Base-by-base conservation (phyloP, 371 early-diverging fungal genomes). In the Actinomucor elegans region DNA sequence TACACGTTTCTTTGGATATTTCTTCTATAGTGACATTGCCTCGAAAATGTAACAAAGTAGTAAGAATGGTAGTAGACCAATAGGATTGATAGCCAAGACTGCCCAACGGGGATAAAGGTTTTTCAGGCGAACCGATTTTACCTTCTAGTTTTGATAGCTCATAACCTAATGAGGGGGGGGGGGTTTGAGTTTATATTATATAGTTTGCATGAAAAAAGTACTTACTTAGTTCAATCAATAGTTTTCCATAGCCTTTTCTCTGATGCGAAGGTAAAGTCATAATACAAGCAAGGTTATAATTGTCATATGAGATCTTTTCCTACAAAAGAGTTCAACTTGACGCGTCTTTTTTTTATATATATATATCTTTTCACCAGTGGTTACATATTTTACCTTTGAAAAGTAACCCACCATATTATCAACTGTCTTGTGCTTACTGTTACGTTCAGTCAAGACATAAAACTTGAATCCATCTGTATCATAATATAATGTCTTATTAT, bases 401-500 rank as follows among this genome's bases (percentile, higher is more conserved):
- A 89, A 89, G 52, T 84, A 87, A 0, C 87, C 89, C 3, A 81
- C 82, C 52, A 87, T 79, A 4, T 66, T 59, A 40, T 83, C 84
- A 11, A 50, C 15, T 51, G 73, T 15, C 67, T 52, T 57, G 51
- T 41, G 7, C 67, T 48, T 7, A 60, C 51, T 33, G 51, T 88
- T 82, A 12, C 67, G 75, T 55, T 89, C 85, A n/a, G 90, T 88
- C 57, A 98, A 74, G 5, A 99, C 86, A 71, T 98, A 99, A 56
- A 99, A 99, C 46, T 94, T 78, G 67, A 99, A 99, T 11, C 97
- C 96, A 59, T 98, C 94, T 18, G 98, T 93, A 58, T 99, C 99
- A 68, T 94, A 99, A 58, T 96, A 98, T 12, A 99, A 75, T 2
- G 99, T 99, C 67, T 99, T 99, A 75, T 96, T 96, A 70, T 99